Conservation (phyloP, 2,329 filamentous ascomycete genomes). For the Setomelanomma holmii region DNA sequence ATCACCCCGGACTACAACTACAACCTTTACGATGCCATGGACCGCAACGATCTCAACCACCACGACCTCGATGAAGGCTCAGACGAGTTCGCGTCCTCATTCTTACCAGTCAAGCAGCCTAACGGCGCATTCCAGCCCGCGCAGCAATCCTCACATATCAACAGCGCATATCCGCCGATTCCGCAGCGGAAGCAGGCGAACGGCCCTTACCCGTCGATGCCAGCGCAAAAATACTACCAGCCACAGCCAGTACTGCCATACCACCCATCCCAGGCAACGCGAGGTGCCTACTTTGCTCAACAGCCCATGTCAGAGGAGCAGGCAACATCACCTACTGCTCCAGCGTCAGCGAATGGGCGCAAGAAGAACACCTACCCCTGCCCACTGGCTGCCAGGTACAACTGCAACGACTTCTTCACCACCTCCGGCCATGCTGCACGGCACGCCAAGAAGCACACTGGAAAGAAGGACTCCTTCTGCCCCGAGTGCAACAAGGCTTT, state of each 20-base stretch:
- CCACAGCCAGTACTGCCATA: not conserved
- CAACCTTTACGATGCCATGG: constrained; percentile 13
- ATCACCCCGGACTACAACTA: constrained; percentile 53
- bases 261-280: not conserved
- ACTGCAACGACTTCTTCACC: constrained; percentile 81
- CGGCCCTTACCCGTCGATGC: not conserved
- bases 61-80: not conserved
- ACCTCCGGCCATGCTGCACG: constrained; percentile 86
- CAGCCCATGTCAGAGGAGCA: constrained; percentile 15
- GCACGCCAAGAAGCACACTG: constrained; percentile 84
- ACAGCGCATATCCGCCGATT: constrained; percentile 33
- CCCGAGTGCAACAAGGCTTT: constrained; percentile 79
- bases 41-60: not conserved
- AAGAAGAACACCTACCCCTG: constrained; percentile 77
- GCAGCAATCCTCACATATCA: not conserved
- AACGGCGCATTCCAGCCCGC: not conserved
- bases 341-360: constrained; percentile 50
- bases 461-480: constrained; percentile 77
- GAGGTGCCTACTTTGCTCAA: not conserved
- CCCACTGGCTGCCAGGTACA: constrained; percentile 72
- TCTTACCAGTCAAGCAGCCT: constrained; percentile 1
- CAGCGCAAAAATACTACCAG: not conserved
- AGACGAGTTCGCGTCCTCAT: not conserved
- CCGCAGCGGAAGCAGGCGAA: constrained; percentile 19
- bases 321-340: constrained; percentile 47